phyloP scores from a whole-genome alignment of 2,329 filamentous ascomycete genomes.

The Curvularia spicifera region DNA sequence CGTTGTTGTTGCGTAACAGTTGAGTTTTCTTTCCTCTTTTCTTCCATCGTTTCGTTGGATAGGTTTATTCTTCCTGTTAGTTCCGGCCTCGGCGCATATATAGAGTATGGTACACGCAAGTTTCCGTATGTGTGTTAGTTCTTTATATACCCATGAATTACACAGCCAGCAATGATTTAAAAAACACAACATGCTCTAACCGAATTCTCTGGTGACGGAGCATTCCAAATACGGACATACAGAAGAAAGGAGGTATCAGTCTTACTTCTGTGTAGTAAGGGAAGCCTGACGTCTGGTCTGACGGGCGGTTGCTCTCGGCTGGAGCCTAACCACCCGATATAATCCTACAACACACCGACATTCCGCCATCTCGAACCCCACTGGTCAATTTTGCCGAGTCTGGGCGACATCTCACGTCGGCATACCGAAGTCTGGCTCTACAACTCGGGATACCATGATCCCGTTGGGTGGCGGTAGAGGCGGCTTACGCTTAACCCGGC shows the following conservation, averaged over 20 bases:
- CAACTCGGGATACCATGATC: constrained; percentile 2
- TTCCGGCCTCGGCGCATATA: background rate
- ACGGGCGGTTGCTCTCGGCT: constrained; percentile 12
- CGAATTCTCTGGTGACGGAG: background rate
- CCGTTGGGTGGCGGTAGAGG: constrained; percentile 22
- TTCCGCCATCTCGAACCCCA: constrained; percentile 23
- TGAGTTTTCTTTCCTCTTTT: background rate
- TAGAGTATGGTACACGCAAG: constrained; percentile 4
- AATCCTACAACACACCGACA: constrained; percentile 28
- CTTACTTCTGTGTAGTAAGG: background rate
- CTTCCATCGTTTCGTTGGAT: background rate
- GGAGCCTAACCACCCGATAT: constrained; percentile 15
- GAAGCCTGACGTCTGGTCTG: background rate
- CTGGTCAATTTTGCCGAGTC: constrained; percentile 14
- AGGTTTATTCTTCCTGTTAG: background rate
- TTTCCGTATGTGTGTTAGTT: background rate
- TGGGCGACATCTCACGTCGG: constrained; percentile 20
- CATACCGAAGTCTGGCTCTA: constrained; percentile 26
- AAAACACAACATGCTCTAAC: background rate
- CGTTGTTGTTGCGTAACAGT: background rate
- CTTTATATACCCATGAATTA: background rate
- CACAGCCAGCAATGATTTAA: background rate
- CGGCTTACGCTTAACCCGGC: constrained; percentile 21
- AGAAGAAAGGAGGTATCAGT: background rate
- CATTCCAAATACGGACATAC: background rate